A percentile compares a stretch with the other conserved stretches of the same genome.
Conservation (phyloP, 2,329 filamentous ascomycete genomes). For the Cladophialophora immunda region DNA sequence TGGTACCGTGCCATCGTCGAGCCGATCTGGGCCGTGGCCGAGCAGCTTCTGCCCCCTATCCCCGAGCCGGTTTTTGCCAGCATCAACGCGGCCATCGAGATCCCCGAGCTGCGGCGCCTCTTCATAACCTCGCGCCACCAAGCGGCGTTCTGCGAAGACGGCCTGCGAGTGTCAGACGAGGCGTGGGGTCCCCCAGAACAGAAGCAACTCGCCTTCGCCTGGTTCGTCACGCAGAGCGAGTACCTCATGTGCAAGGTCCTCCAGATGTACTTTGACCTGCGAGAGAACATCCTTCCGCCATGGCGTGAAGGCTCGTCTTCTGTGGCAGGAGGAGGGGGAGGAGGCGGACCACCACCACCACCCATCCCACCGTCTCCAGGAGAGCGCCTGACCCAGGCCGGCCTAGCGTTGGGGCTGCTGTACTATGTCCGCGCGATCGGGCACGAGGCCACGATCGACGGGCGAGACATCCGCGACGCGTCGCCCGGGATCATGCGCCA, state of each 20-base stretch:
- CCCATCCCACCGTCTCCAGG: too few relatives aligned
- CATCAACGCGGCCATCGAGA: neutral
- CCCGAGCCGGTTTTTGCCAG: neutral
- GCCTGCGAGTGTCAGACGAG: neutral
- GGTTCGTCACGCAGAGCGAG: conserved; percentile 20
- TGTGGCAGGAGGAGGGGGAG: too few relatives aligned
- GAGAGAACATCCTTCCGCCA: neutral
- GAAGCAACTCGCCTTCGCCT: conserved; percentile 11
- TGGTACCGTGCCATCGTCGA: conserved; percentile 3
- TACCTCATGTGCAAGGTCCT: conserved; percentile 2
- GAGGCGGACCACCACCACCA: too few relatives aligned
- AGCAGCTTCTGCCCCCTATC: conserved; percentile 4
- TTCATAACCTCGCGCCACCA: neutral
- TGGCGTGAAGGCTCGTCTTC: too few relatives aligned
- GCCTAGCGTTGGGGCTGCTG: conserved; percentile 2
- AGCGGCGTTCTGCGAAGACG: conserved; percentile 7
- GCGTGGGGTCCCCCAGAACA: conserved; percentile 13
- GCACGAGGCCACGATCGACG: conserved; percentile 8
- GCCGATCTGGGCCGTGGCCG: conserved; percentile 15
- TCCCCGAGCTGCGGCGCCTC: neutral
- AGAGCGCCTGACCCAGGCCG: conserved; percentile 9
- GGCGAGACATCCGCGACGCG: conserved; percentile 16
- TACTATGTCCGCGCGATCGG: conserved; percentile 9
- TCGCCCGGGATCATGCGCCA: conserved; percentile 9
- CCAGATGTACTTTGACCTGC: conserved; percentile 9